Base-by-base conservation (phyloP, 352 stramenopile genomes). In the Phytophthora vignae region DNA sequence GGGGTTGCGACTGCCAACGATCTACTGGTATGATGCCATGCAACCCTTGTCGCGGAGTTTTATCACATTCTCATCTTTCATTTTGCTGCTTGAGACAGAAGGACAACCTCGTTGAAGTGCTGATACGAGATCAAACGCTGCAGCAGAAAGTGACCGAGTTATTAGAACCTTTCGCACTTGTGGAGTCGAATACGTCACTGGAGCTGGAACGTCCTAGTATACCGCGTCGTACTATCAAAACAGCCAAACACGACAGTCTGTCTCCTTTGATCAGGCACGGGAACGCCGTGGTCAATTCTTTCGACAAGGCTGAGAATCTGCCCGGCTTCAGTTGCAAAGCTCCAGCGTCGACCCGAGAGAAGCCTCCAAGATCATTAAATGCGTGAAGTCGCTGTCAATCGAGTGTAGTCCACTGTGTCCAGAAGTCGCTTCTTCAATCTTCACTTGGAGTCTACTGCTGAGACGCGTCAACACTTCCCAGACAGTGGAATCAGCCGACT, bases 311-410 rank as follows among this genome's bases (percentile, higher is more conserved):
- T 15, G n/a, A n/a, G n/a, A n/a, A n/a, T n/a, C n/a, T n/a, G 19
- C 33, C 38, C 27, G 17, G 12, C 2, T 17, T 71, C 27, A 78
- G 11, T 69, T 66, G 48, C 60, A 78, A 36, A 62, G 48, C 17
- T 72, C 69, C 52, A 85, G 44, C 25, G 81, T 84, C 19, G 80
- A 84, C 19, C 58, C 56, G 22, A 90, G 62, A 29, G 77, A 74
- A 48, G 78, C 82, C 70, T 90, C 76, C 36, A 90, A 58, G 22
- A 90, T 76, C 52, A 85, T 73, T n/a, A 88, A 58, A 29, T 83
- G 80, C 12, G 67, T 72, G 40, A 60, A 63, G 33, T 76, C 54
- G 11, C 69, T 67, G 3, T 72, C 57, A 54, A 65, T 38, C 12
- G 48, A 59, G 15, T 55, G 31, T 15, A 36, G 49, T 6, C 59